A percentile compares a stretch with the other conserved stretches of the same genome.
Conservation (phyloP, 2,329 filamentous ascomycete genomes). For the Hypoxylon sp. region DNA sequence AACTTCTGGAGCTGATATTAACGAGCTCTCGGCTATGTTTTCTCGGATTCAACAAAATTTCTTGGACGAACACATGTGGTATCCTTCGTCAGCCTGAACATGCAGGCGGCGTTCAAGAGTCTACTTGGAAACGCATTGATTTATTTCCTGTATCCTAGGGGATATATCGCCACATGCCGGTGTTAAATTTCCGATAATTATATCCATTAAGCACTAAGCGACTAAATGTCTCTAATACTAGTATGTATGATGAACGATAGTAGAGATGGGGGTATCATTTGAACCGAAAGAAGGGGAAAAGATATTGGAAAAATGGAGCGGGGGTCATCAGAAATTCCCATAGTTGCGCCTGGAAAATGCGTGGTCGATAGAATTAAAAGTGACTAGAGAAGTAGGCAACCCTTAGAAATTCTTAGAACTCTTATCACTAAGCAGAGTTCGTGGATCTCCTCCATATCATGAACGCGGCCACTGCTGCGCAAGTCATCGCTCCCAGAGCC, state of each 20-base stretch:
- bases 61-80: not conserved
- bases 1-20: not conserved
- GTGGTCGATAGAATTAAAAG: constrained; percentile 27
- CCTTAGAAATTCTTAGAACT: constrained; percentile 17
- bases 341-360: constrained; percentile 24
- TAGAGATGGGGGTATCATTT: constrained; percentile 48
- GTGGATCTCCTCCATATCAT: constrained; percentile 74
- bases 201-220: constrained; percentile 40
- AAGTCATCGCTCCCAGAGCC: constrained; percentile 79
- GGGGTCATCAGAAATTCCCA: constrained; percentile 31
- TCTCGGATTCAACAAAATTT: too few relatives aligned
- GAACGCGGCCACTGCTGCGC: constrained; percentile 71
- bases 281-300: constrained; percentile 9
- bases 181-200: constrained; percentile 15
- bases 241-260: constrained; percentile 31
- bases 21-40: too few relatives aligned
- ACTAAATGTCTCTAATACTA: constrained; percentile 31
- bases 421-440: constrained; percentile 56
- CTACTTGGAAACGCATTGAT: too few relatives aligned
- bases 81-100: not conserved
- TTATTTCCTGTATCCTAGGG: too few relatives aligned
- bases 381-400: constrained; percentile 17
- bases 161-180: not conserved
- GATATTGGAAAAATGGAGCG: constrained; percentile 28
- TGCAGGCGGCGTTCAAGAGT: too few relatives aligned